These are phyloP conservation scores for Volvox africanus DNA, from an alignment of 139 green algal species.

Conservation along the genomic window DNA sequence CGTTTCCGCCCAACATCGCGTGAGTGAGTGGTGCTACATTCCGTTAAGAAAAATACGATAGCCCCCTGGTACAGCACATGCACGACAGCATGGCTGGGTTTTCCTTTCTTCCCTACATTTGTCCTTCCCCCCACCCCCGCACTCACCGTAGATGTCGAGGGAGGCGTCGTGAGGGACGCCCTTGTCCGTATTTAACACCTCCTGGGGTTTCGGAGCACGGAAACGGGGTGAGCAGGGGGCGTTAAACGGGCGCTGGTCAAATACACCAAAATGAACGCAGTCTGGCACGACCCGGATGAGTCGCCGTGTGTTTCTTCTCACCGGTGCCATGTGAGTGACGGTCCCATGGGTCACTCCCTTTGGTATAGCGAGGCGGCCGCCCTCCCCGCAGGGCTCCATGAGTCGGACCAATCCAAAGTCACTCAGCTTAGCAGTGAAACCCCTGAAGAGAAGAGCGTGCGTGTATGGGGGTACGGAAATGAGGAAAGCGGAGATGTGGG, in stretches of 20 bases:
- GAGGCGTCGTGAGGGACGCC: background rate
- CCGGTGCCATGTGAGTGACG: constrained; percentile 34
- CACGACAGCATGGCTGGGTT: no score
- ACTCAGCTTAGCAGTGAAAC: constrained; percentile 44
- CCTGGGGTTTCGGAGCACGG: background rate
- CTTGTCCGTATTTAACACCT: constrained; percentile 1
- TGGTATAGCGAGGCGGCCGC: constrained; percentile 24
- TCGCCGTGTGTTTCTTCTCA: background rate
- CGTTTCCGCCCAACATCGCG: no score
- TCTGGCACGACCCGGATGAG: no score
- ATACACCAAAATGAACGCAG: no score
- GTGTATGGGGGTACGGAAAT: background rate
- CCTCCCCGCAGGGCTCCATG: constrained; percentile 42
- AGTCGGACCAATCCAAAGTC: constrained; percentile 43
- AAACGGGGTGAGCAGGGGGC: no score
- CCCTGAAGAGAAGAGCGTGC: background rate
- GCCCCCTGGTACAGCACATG: no score
- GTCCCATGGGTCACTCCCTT: constrained; percentile 25
- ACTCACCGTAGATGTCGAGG: constrained; percentile 21
- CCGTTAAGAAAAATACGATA: no score
- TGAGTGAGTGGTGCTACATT: no score
- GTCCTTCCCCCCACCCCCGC: background rate
- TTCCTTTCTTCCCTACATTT: no score
- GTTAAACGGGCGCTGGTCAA: no score
- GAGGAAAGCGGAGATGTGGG: background rate